These are phyloP conservation scores for Circinella minor DNA, from an alignment of 371 early-diverging fungal species.

Conservation along the genomic window DNA sequence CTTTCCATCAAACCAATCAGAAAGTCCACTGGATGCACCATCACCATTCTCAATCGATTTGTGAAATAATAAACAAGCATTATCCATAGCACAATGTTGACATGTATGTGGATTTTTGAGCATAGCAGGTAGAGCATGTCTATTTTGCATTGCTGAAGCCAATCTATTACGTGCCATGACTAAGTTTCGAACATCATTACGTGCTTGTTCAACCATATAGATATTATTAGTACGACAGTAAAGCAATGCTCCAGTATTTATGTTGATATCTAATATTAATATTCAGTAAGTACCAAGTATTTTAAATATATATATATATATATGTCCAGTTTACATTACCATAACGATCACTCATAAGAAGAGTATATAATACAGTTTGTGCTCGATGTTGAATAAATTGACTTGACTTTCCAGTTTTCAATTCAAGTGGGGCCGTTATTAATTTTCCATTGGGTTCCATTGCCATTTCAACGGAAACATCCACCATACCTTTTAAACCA, in stretches of 20 bases:
- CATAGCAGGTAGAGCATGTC: conserved; percentile 70
- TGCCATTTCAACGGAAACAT: conserved; percentile 69
- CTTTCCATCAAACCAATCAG: conserved; percentile 61
- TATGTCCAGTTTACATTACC: conserved; percentile 37
- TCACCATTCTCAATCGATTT: conserved; percentile 77
- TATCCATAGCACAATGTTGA: conserved; percentile 66
- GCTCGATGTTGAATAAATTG: conserved; percentile 75
- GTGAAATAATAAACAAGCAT: conserved; percentile 75
- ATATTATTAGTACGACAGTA: conserved; percentile 75
- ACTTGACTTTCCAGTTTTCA: conserved; percentile 83
- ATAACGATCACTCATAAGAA: conserved; percentile 88
- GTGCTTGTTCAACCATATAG: conserved; percentile 60
- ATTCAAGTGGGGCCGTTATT: conserved; percentile 79
- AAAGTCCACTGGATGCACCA: conserved; percentile 56
- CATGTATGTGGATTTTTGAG: conserved; percentile 69
- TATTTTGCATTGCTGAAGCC: conserved; percentile 52
- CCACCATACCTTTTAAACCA: conserved; percentile 94
- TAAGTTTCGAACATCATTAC: conserved; percentile 73
- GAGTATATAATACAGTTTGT: conserved; percentile 85
- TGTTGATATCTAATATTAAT: conserved; percentile 54
- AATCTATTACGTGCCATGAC: conserved; percentile 79
- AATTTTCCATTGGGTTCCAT: conserved; percentile 35
- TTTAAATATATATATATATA: too few relatives aligned
- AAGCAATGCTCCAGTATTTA: conserved; percentile 75
- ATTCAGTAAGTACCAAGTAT: background rate